phyloP scores from a whole-genome alignment of 208 protist genomes.

The Jaenimonas drosophilae region DNA sequence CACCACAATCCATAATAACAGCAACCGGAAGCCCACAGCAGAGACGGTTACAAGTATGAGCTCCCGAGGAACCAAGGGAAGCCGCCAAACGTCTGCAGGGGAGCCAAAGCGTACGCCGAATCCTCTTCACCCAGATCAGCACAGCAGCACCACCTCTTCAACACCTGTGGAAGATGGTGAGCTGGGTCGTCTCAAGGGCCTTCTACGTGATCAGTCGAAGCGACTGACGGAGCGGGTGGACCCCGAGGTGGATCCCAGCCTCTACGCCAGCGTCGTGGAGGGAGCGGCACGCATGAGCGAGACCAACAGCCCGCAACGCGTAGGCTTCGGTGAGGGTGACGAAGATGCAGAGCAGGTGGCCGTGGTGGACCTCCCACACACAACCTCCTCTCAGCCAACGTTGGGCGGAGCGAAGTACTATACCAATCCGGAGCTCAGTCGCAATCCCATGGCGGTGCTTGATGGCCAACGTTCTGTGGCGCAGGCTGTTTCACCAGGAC shows the following conservation, averaged over 20 bases:
- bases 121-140: background rate
- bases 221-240: background rate
- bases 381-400: background rate
- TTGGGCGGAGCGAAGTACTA: no score
- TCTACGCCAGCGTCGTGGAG: no score
- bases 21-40: background rate
- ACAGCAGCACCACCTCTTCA: background rate
- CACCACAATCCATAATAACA: no score
- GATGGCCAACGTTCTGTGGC: no score
- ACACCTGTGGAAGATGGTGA: background rate
- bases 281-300: no score
- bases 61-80: no score
- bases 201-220: background rate
- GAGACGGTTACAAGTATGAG: background rate
- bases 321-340: background rate
- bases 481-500: no score
- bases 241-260: no score
- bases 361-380: background rate
- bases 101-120: background rate
- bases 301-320: background rate
- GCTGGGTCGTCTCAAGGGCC: background rate
- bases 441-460: no score
- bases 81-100: background rate
- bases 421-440: no score
- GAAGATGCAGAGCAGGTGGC: background rate